phyloP scores from a whole-genome alignment of 306 rosid genomes.

The Neltuma alba region DNA sequence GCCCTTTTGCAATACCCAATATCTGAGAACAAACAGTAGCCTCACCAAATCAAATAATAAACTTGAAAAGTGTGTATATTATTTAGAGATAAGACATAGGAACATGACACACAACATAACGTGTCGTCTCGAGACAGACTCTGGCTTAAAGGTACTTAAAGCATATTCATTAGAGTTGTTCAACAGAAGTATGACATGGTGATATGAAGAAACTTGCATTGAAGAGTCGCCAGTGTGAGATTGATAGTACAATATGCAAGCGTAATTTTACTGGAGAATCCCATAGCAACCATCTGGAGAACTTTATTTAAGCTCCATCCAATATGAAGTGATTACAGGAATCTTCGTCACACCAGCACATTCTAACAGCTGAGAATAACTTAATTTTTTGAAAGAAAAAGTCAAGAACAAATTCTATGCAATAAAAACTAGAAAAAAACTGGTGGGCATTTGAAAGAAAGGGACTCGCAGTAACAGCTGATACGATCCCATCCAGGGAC shows the following conservation, averaged over 20 bases:
- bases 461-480: not conserved
- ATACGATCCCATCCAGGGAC: not conserved
- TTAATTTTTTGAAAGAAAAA: not conserved
- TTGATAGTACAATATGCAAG: not conserved
- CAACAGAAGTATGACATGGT: not conserved
- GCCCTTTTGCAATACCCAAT: constrained; percentile 64
- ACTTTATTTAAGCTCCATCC: not conserved
- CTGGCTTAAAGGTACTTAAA: not conserved
- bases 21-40: constrained; percentile 51
- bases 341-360: not conserved
- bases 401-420: not conserved
- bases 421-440: not conserved
- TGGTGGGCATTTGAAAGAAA: not conserved
- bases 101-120: too few relatives aligned
- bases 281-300: not conserved
- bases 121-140: not conserved
- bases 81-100: not conserved
- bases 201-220: not conserved
- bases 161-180: not conserved
- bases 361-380: not conserved
- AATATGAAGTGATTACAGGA: not conserved
- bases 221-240: not conserved
- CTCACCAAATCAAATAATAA: constrained; percentile 19
- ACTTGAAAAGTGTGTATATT: not conserved
- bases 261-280: not conserved